Evolutionary conservation across 352 stramenopile genomes (phyloP).

Genomic region (Phytophthora megakarya): DNA sequence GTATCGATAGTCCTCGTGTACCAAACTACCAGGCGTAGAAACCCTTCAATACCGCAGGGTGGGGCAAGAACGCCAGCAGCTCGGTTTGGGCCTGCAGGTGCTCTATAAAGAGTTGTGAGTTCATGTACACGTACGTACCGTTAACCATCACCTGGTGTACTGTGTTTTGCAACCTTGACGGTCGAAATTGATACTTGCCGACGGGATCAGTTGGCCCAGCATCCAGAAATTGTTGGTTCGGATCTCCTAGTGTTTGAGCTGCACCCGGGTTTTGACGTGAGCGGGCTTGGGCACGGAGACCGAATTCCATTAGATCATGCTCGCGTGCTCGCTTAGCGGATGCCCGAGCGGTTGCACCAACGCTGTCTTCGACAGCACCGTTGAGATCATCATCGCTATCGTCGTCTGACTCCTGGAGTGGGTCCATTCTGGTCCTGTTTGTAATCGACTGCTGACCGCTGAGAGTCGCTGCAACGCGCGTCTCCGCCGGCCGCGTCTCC

Average conservation of each 20-base stretch:
- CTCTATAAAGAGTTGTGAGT: constrained; percentile 10
- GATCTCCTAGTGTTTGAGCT: too few species aligned
- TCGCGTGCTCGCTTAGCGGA: not conserved
- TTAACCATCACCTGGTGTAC: constrained; percentile 14
- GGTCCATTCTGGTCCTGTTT: too few species aligned
- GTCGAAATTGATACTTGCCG: not conserved
- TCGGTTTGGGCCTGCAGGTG: constrained; percentile 15
- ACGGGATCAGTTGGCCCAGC: not conserved
- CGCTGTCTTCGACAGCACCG: not conserved
- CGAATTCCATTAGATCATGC: not conserved
- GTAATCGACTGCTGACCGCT: not conserved
- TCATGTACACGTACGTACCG: constrained; percentile 12
- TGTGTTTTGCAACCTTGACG: not conserved
- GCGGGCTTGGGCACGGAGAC: not conserved
- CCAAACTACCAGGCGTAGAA: constrained; percentile 14
- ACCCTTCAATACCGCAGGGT: constrained; percentile 5
- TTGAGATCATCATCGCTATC: not conserved
- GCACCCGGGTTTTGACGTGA: too few species aligned
- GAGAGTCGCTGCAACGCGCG: not conserved
- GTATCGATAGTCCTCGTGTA: constrained; percentile 7
- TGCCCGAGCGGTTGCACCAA: not conserved
- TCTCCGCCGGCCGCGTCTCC: too few species aligned
- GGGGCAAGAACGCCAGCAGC: constrained; percentile 1
- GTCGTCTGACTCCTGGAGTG: not conserved
- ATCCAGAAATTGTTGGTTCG: not conserved